Base-by-base conservation (phyloP, 768 basidiomycete species). In the Serendipita sp. region DNA sequence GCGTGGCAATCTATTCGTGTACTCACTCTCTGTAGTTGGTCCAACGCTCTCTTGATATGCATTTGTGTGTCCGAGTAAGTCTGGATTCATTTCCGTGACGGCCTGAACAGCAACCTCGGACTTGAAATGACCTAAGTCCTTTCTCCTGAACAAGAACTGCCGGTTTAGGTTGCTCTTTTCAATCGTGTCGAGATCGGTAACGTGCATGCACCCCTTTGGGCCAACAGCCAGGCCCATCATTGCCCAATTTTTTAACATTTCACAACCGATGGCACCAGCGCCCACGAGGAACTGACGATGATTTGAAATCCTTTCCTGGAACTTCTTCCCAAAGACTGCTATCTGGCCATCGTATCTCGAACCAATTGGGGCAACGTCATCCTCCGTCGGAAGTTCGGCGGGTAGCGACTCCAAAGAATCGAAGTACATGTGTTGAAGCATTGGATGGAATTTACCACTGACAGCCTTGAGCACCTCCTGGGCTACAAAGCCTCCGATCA, bases 241-340 rank as follows among this genome's bases (percentile, higher is more conserved):
- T 68, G 90, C 89, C 96, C 96, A 99, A 75, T 98, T 80, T 24
- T 99, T 99, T 70, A 99, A 77, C 96, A 98, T 98, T 77, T 99
- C 96, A 72, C 96, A 99, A 18, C 96, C 96, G 73, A 99, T 98
- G 41, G 96, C 96, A 51, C 96, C 96, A n/a, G 95, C 86, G 7
- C 96, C 96, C 65, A 99, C 96, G 51, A 99, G 81, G 82, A 99
- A 99, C 71, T 98, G 90, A 32, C 89, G 83, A 72, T 92, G 84
- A 72, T 88, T 87, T 46, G 83, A 81, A 67, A 99, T 86, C 78
- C 90, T 96, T 45, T 87, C 80, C 69, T 99, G 96, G 84, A 98
- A 98, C 1, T 76, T 71, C 74, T 85, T 89, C 3, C 96, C 96
- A 71, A 99, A 97, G 8, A 99, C 93, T 44, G 92, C 94, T 70